Percentiles rank a stretch among this genome's conserved stretches.
These are phyloP conservation scores for Podaxis mareebaensis DNA, from an alignment of 768 basidiomycete species.

Conservation along the genomic window DNA sequence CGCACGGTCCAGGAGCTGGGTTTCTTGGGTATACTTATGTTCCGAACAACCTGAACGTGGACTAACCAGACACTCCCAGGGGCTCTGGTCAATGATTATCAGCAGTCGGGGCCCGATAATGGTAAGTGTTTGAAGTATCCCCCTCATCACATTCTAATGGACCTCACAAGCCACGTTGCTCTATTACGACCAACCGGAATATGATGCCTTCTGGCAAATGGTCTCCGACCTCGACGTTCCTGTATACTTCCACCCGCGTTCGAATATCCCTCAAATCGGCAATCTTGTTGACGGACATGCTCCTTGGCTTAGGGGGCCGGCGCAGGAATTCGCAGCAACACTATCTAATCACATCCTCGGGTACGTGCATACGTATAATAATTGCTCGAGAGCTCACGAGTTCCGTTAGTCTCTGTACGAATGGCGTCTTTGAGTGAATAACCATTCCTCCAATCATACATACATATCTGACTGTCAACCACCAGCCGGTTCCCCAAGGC, in stretches of 20 bases:
- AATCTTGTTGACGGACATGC: slow-evolving; percentile 30
- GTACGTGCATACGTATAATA: slow-evolving; percentile 17
- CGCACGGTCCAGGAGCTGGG: slow-evolving; percentile 41
- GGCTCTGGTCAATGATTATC: slow-evolving; percentile 44
- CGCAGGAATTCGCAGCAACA: slow-evolving; percentile 37
- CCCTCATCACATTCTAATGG: neutral
- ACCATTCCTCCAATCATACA: neutral
- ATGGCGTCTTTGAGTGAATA: slow-evolving; percentile 46
- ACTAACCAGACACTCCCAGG: slow-evolving; percentile 22
- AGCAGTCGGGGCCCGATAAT: slow-evolving; percentile 41
- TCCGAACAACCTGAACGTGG: neutral
- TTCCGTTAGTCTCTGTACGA: slow-evolving; percentile 30
- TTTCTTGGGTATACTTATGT: slow-evolving; percentile 30
- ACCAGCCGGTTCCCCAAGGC: slow-evolving; percentile 41
- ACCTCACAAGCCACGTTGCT: slow-evolving; percentile 29
- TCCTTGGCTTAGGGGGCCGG: slow-evolving; percentile 31
- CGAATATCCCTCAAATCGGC: slow-evolving; percentile 28
- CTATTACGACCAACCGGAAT: slow-evolving; percentile 37
- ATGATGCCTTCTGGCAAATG: slow-evolving; percentile 37
- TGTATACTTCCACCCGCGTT: slow-evolving; percentile 37
- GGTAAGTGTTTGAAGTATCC: slow-evolving; percentile 22
- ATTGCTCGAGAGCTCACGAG: neutral
- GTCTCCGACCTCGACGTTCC: slow-evolving; percentile 39
- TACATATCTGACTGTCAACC: neutral
- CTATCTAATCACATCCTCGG: slow-evolving; percentile 39